Base-by-base conservation (phyloP, 2,329 filamentous ascomycete species). In the Pseudocercospora ulei region DNA sequence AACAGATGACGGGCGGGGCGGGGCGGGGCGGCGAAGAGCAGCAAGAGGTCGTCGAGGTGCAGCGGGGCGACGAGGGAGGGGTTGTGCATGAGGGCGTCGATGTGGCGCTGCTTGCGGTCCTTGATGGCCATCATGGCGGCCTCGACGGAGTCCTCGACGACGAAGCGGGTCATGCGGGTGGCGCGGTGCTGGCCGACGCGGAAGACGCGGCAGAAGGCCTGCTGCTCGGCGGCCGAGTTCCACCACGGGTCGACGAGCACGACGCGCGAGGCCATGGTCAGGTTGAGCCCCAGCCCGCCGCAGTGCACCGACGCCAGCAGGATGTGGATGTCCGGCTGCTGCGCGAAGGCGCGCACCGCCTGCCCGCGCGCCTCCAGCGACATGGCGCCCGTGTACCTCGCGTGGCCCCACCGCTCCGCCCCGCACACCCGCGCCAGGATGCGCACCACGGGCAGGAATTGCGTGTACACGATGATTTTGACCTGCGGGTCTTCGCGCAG, bases 151-250 rank as follows among this genome's bases (percentile, higher is more conserved):
- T 70, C 63, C 1, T 63, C 57, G 0, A 76, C 65, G 1, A 75
- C 58, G 20, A 85, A 65, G 0, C 75, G 67, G 0, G 73, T 67
- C 41, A 81, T 69, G 7, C 73, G 62, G 0, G 78, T 77, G 20
- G 73, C 62, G 26, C 77, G 71, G 0, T 53, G 45, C 46, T 88
- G 82, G 0, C 79, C 79, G 2, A 78, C 75, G 3, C 81, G 69
- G 49, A 71, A 72, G 0, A 83, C 71, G 0, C 81, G 71, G 1
- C 67, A 71, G 52, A 73, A 74, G 1, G 67, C 67, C 57, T 56
- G 50, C 13, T 53, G 42, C 43, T 51, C 57, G 26, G 51, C 62
- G 2, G 47, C 46, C 7, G 33, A 13, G 40, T 83, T 82, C 74
- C 75, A 84, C 67, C 65, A 69, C 0, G 64, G 64, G 41, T 70